phyloP scores from a whole-genome alignment of 2,329 filamentous ascomycete genomes.

The Xylaria sp. region DNA sequence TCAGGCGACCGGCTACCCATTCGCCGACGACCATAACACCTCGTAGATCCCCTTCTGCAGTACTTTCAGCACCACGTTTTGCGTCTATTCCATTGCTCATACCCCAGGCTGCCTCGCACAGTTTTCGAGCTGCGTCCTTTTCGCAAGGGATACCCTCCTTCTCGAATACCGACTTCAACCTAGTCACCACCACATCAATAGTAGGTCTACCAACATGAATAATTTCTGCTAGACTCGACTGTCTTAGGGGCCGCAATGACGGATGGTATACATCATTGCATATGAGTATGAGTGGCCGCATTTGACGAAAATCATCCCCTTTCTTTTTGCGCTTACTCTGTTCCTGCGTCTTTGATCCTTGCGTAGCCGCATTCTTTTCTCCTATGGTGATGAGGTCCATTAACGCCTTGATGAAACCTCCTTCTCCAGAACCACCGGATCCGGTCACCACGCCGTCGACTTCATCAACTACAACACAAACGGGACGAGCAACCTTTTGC shows the following conservation, averaged over 20 bases:
- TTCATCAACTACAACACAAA: slow-evolving; percentile 95
- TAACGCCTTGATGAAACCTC: slow-evolving; percentile 93
- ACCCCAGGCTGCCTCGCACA: slow-evolving; percentile 86
- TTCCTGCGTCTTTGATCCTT: slow-evolving; percentile 47
- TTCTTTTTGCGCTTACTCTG: slow-evolving; percentile 71
- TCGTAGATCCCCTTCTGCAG: slow-evolving; percentile 78
- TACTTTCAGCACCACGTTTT: slow-evolving; percentile 72
- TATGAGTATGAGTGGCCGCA: slow-evolving; percentile 90
- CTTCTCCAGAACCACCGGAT: slow-evolving; percentile 80
- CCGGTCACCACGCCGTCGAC: slow-evolving; percentile 93
- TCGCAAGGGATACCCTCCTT: slow-evolving; percentile 91
- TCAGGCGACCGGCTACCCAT: slow-evolving; percentile 81
- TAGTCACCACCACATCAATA: slow-evolving; percentile 82
- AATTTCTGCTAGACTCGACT: slow-evolving; percentile 85
- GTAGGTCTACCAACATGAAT: slow-evolving; percentile 91
- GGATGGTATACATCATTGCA: slow-evolving; percentile 98
- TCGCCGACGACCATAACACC: slow-evolving; percentile 88
- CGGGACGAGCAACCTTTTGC: slow-evolving; percentile 80
- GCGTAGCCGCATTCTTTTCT: slow-evolving; percentile 74
- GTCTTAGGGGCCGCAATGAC: slow-evolving; percentile 84
- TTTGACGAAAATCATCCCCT: slow-evolving; percentile 85
- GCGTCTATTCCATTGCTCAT: slow-evolving; percentile 77
- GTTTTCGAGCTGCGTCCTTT: slow-evolving; percentile 83
- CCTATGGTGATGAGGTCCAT: slow-evolving; percentile 90
- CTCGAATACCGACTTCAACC: slow-evolving; percentile 85